These are phyloP conservation scores for Microstroma glucosiphilum DNA, from an alignment of 1,284 basidiomycete genomes.

Conservation along the genomic window DNA sequence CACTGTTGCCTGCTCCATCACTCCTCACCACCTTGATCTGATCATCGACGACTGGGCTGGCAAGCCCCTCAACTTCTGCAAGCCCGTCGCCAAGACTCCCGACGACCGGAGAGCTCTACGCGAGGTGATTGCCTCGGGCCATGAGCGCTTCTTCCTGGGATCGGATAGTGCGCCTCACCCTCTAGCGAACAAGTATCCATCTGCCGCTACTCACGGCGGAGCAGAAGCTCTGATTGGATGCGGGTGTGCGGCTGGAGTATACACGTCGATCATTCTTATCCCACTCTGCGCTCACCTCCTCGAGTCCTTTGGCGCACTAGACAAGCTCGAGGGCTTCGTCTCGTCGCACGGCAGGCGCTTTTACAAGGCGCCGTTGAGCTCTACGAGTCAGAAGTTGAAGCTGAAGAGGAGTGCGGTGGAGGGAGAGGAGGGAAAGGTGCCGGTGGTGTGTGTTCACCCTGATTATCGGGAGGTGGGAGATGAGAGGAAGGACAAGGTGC, in stretches of 20 bases:
- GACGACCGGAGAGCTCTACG: constrained; percentile 80
- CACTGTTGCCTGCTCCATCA: constrained; percentile 94
- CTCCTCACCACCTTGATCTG: constrained; percentile 87
- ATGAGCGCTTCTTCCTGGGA: constrained; percentile 93
- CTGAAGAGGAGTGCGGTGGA: constrained; percentile 22
- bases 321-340: constrained; percentile 41
- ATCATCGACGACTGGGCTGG: constrained; percentile 97
- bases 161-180: constrained; percentile 96
- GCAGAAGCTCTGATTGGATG: constrained; percentile 17
- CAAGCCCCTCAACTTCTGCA: constrained; percentile 93
- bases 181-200: constrained; percentile 67
- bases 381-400: constrained; percentile 14
- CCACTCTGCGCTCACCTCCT: constrained; percentile 48
- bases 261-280: constrained; percentile 46
- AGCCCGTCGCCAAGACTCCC: constrained; percentile 94
- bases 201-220: constrained; percentile 25
- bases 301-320: constrained; percentile 46
- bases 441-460: constrained; percentile 37
- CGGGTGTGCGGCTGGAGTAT: constrained; percentile 48
- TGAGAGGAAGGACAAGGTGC: constrained; percentile 38
- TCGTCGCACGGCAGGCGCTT: constrained; percentile 42
- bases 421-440: constrained; percentile 19
- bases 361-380: constrained; percentile 28
- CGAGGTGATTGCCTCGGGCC: constrained; percentile 70
- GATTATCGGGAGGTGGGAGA: constrained; percentile 21